Evolutionary conservation across 176 grass and related monocot genomes (phyloP).

Genomic region (Saccharum officinarum): DNA sequence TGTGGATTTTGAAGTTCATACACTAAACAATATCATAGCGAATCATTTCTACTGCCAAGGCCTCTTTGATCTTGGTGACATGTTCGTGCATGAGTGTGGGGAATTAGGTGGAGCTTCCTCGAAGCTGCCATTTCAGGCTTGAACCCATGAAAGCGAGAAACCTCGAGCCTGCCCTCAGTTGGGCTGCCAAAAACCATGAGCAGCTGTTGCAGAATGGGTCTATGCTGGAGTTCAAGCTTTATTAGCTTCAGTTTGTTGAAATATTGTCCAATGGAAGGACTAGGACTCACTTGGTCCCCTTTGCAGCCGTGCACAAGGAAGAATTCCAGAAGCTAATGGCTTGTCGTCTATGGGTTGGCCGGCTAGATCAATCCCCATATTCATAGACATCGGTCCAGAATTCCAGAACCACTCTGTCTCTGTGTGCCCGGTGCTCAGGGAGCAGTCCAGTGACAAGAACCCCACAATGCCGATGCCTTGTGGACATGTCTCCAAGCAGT

Average conservation of each 20-base stretch:
- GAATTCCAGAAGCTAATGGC: constrained; percentile 70
- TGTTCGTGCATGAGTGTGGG: constrained; percentile 55
- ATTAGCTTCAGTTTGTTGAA: constrained; percentile 76
- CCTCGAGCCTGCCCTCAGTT: constrained; percentile 70
- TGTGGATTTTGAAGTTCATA: constrained; percentile 61
- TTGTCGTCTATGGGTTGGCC: constrained; percentile 66
- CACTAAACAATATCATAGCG: constrained; percentile 73
- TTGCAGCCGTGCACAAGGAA: constrained; percentile 46
- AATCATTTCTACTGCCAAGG: constrained; percentile 83
- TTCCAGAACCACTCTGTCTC: constrained; percentile 86
- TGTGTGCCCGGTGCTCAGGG: constrained; percentile 78
- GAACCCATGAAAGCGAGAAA: constrained; percentile 71
- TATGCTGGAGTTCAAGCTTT: constrained; percentile 87
- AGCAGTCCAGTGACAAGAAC: constrained; percentile 80
- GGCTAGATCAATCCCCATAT: constrained; percentile 80
- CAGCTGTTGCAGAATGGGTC: constrained; percentile 58
- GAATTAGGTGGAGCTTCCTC: constrained; percentile 46
- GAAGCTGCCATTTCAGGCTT: constrained; percentile 62
- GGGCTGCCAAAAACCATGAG: constrained; percentile 60
- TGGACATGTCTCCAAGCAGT: constrained; percentile 82
- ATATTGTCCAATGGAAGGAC: constrained; percentile 60
- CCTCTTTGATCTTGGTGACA: constrained; percentile 79
- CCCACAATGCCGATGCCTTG: constrained; percentile 96
- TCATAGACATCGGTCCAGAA: constrained; percentile 66
- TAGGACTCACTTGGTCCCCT: constrained; percentile 52